phyloP scores from a whole-genome alignment of 345 rosid species.

The Litchi chinensis region DNA sequence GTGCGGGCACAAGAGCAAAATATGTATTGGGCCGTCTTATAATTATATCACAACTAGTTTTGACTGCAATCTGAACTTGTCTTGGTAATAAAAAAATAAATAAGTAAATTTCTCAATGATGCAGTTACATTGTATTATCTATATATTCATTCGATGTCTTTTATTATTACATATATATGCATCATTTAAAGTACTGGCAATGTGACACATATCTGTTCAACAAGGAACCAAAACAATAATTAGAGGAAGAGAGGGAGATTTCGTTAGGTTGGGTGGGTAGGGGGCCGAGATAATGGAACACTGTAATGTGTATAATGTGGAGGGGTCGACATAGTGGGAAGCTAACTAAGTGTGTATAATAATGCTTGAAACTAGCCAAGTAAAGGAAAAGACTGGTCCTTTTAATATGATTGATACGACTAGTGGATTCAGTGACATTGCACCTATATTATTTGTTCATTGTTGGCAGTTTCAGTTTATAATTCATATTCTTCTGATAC shows the following conservation, averaged over 20 bases:
- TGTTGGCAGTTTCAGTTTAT: neutral
- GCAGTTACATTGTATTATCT: too few relatives aligned
- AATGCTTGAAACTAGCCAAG: neutral
- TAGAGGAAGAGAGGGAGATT: neutral
- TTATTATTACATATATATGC: too few relatives aligned
- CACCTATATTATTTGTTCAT: conserved; percentile 14
- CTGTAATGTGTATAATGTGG: neutral
- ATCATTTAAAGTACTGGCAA: neutral
- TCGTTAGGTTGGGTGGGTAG: conserved; percentile 12
- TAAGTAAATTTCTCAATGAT: too few relatives aligned
- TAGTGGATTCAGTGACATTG: conserved; percentile 22
- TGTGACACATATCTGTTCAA: neutral
- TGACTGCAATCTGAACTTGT: too few relatives aligned
- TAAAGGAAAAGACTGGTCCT: neutral
- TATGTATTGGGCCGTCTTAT: too few relatives aligned
- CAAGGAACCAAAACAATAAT: too few relatives aligned
- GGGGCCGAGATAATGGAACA: conserved; percentile 8
- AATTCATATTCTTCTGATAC: neutral
- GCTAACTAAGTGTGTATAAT: neutral
- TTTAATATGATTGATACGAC: conserved; percentile 5
- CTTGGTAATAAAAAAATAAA: too few relatives aligned
- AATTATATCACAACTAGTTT: too few relatives aligned
- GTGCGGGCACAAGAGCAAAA: too few relatives aligned
- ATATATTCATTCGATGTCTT: too few relatives aligned
- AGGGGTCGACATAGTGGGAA: conserved; percentile 7